Conservation (phyloP, 352 stramenopile species). For the Pseudoperonospora humuli region DNA sequence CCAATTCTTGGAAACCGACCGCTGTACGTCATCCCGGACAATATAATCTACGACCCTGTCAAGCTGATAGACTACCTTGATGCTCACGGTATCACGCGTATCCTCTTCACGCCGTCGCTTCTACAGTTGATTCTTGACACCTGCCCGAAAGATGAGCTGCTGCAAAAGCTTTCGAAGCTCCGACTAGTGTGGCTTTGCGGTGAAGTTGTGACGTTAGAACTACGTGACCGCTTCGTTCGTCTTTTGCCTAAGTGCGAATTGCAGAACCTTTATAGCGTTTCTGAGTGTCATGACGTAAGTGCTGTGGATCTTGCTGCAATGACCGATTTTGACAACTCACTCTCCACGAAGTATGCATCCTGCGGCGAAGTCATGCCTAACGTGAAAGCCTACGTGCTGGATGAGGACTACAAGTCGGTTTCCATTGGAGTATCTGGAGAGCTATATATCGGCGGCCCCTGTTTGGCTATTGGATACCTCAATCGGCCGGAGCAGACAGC, state of each 20-base stretch:
- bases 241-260: conserved; percentile 81
- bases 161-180: conserved; percentile 54
- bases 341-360: conserved; percentile 83
- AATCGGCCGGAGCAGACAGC: conserved; percentile 71
- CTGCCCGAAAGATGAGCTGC: conserved; percentile 41
- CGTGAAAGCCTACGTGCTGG: conserved; percentile 65
- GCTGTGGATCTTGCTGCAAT: conserved; percentile 71
- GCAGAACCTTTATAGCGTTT: conserved; percentile 92
- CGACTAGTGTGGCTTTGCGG: conserved; percentile 89
- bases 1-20: conserved; percentile 84
- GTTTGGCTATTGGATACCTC: conserved; percentile 80
- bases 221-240: conserved; percentile 79
- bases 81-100: conserved; percentile 75
- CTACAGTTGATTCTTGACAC: conserved; percentile 84
- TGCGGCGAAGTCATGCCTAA: conserved; percentile 85
- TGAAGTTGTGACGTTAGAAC: conserved; percentile 88
- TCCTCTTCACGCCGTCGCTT: conserved; percentile 91
- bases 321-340: conserved; percentile 57
- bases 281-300: conserved; percentile 90
- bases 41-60: conserved; percentile 87
- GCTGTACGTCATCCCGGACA: conserved; percentile 89
- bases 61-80: conserved; percentile 77
- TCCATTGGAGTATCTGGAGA: conserved; percentile 65
- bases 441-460: conserved; percentile 82
- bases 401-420: conserved; percentile 58